Evolutionary conservation across 2,329 filamentous ascomycete genomes (phyloP).

Genomic region (Pyricularia pennisetigena): DNA sequence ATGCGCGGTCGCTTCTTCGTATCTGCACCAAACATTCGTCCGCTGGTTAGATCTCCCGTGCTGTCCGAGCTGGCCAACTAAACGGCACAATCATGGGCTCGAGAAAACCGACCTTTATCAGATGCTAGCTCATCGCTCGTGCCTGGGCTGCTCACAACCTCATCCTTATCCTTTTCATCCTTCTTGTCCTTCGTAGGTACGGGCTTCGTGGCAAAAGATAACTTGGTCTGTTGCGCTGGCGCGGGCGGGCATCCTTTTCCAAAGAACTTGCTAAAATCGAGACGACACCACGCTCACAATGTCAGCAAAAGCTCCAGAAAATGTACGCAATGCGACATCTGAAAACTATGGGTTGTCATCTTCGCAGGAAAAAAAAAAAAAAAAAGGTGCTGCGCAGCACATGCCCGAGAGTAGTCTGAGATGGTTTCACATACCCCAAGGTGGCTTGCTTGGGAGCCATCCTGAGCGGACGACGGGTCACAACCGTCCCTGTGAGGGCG

Average conservation of each 20-base stretch:
- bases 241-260: conserved; percentile 49
- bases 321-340: neutral
- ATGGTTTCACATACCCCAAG: conserved; percentile 74
- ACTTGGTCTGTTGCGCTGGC: conserved; percentile 64
- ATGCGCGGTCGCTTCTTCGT: conserved; percentile 36
- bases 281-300: conserved; percentile 3
- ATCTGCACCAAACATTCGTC: conserved; percentile 17
- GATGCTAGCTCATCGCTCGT: conserved; percentile 27
- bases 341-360: neutral
- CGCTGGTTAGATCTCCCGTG: neutral
- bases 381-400: conserved; percentile 12
- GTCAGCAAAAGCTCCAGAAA: neutral
- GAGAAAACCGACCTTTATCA: conserved; percentile 23
- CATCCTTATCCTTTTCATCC: conserved; percentile 1
- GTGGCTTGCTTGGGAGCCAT: conserved; percentile 63
- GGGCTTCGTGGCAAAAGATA: conserved; percentile 60
- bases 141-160: conserved; percentile 3
- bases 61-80: neutral
- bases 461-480: conserved; percentile 10
- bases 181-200: conserved; percentile 11
- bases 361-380: neutral
- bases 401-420: conserved; percentile 68
- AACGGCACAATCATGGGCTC: neutral
- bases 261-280: conserved; percentile 71
- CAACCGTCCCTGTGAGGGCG: conserved; percentile 10